A percentile compares a stretch with the other conserved stretches of the same genome.
These are phyloP conservation scores for Lachancea thermotolerans DNA, from an alignment of 805 yeast species.

Conservation along the genomic window DNA sequence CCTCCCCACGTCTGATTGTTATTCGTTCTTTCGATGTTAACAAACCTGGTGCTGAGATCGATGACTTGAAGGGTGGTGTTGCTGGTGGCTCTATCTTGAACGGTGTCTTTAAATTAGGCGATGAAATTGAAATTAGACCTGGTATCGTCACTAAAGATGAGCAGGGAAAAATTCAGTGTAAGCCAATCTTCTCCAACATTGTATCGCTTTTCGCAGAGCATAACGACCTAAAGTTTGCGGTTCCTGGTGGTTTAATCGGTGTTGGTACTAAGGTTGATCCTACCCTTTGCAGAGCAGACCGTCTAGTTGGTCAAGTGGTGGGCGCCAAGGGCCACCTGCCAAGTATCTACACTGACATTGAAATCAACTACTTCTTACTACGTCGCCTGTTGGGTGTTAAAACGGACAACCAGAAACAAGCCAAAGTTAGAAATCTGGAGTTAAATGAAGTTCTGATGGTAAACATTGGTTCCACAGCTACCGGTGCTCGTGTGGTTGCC, in stretches of 20 bases:
- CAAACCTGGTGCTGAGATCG: constrained; percentile 97
- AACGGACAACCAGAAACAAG: constrained; percentile 95
- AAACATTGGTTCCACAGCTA: constrained; percentile 97
- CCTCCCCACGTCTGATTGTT: constrained; percentile 91
- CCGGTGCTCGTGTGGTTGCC: constrained; percentile 98
- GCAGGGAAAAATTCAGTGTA: constrained; percentile 81
- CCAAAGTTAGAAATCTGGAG: constrained; percentile 91
- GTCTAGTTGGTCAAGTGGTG: constrained; percentile 97
- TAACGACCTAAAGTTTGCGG: constrained; percentile 96
- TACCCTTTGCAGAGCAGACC: constrained; percentile 97
- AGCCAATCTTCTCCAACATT: constrained; percentile 90
- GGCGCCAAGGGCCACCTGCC: constrained; percentile 97
- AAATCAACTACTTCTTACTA: constrained; percentile 91
- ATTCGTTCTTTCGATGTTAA: constrained; percentile 98
- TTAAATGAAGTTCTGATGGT: constrained; percentile 97
- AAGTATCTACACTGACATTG: constrained; percentile 93
- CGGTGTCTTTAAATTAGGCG: constrained; percentile 96
- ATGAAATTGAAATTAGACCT: constrained; percentile 97
- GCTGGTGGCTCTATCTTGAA: constrained; percentile 98
- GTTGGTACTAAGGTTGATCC: constrained; percentile 99
- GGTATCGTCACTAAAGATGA: constrained; percentile 97
- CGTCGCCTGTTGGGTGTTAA: constrained; percentile 97
- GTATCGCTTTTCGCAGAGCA: constrained; percentile 95
- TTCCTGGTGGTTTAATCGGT: constrained; percentile 99
- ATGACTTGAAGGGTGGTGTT: constrained; percentile 98